Base-by-base conservation (phyloP, 2,329 filamentous ascomycete genomes). In the Cercospora citrullina region DNA sequence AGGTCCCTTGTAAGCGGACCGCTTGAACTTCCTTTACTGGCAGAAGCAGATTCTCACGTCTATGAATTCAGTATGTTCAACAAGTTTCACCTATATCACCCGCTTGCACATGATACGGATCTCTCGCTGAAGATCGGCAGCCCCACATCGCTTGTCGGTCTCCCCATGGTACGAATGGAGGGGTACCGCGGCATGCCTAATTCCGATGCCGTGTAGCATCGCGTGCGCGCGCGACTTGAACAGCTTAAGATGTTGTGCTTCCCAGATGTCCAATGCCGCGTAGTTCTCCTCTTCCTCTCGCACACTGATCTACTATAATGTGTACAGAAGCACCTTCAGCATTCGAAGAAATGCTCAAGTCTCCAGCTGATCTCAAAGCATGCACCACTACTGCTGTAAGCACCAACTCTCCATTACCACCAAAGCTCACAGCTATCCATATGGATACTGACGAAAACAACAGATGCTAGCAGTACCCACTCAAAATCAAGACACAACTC, bases 151-250 rank as follows among this genome's bases (percentile, higher is more conserved):
- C 55, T 59, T 36, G 48, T 5, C 30, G 28, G 55, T 59, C 55
- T 59, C 55, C 55, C 55, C 55, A 59, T 36, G 55, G 55, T 30
- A 59, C 55, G 55, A 31, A 23, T 59, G 55, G 55, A 59, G 55
- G 55, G 55, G 55, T 59, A 59, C 31, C 55, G 55, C 55, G 30
- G 55, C 28, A 59, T 21, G 6, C 31, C 30, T 36, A 59, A 21
- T 36, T 36, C 55, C 31, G 55, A n/a, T 21, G 55, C 30, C 16
- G 55, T 59, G 55, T 31, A 31, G 31, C 55, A 59, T 59, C 30
- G 55, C 55, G 28, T 59, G 55, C 30, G 33, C 55, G 31, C 55
- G 55, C 55, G 53, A 58, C 30, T 4, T 7, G 26, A n/a, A 59
- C 55, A 59, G 55, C 55, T 59, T 59, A 59, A 59, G 18, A 36